These are phyloP conservation scores for Salvia rosmarinus DNA, from an alignment of 257 asterid species.

Conservation along the genomic window DNA sequence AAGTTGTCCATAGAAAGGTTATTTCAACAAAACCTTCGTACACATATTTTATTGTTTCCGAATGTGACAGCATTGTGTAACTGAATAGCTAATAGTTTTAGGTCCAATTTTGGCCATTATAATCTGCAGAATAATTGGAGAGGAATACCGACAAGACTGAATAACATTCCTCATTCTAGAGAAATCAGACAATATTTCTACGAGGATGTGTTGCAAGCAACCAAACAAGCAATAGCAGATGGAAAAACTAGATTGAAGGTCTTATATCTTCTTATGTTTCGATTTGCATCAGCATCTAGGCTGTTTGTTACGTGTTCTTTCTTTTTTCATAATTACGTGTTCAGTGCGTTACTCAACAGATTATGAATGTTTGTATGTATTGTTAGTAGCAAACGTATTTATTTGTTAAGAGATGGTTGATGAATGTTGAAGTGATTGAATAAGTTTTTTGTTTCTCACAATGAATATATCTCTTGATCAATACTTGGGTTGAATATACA, in stretches of 20 bases:
- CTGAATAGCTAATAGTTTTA: conserved; percentile 22
- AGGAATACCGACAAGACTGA: conserved; percentile 91
- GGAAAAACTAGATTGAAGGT: conserved; percentile 95
- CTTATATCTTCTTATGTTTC: conserved; percentile 25
- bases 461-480: background rate
- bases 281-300: conserved; percentile 21
- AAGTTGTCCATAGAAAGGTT: conserved; percentile 57
- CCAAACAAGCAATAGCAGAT: conserved; percentile 71
- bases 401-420: background rate
- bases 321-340: background rate
- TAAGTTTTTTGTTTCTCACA: conserved; percentile 3
- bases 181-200: conserved; percentile 92
- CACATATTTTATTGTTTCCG: no score
- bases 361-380: background rate
- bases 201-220: conserved; percentile 81
- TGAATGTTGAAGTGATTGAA: background rate
- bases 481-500: background rate
- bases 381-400: conserved; percentile 19
- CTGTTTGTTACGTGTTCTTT: conserved; percentile 5
- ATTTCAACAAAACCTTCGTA: conserved; percentile 15
- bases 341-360: background rate
- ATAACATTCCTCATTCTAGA: conserved; percentile 95
- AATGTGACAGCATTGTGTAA: background rate
- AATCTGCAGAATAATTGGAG: conserved; percentile 75
- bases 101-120: conserved; percentile 33